Evolutionary conservation across 768 basidiomycete genomes (phyloP), one percentile per base, ranked within the genome.

Genomic region (Kwoniella dejecticola): DNA sequence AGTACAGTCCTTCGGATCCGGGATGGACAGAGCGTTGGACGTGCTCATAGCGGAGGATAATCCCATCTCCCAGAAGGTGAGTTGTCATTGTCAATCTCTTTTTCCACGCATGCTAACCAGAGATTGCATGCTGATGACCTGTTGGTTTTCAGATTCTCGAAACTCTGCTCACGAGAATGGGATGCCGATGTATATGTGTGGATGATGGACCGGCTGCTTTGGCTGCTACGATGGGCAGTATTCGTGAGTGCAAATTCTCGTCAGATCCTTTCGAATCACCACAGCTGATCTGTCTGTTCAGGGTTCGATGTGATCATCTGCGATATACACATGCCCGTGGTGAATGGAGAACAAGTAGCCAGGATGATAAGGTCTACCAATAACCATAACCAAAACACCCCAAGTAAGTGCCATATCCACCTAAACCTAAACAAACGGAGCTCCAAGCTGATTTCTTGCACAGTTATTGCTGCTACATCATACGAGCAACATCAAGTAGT

Each of bases 191-290:
- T 77, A 88, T 97, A 10, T 90, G 97, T 8, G 96, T 97, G 17
- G 86, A 91, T 42, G 93, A 98, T 80, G 96, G 96, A 7, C 91
- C 94, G 4, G 92, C 96, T 79, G 96, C 96, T 21, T 88, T 98
- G 72, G 91, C 93, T 66, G 91, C 97, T 50, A 93, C 94, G 2
- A 93, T 96, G 86, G 91, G 92, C 46, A 92, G 94, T 73, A 96
- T 97, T 80, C 92, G 93, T 96, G 76, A 81, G 91, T 85, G 8
- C 30, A 30, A 21, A 23, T 11, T 15, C 47, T 48, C 13, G 27
- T 17, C 47, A n/a, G n/a, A n/a, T n/a, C n/a, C n/a, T n/a, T n/a
- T n/a, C 23, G 47, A 7, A 13, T 49, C 11, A n/a, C 41, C 5
- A n/a, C 10, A 42, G 19, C 61, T 64, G 63, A 50, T 19, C 1